Conservation (phyloP, 768 basidiomycete species). For the Russula virescens region DNA sequence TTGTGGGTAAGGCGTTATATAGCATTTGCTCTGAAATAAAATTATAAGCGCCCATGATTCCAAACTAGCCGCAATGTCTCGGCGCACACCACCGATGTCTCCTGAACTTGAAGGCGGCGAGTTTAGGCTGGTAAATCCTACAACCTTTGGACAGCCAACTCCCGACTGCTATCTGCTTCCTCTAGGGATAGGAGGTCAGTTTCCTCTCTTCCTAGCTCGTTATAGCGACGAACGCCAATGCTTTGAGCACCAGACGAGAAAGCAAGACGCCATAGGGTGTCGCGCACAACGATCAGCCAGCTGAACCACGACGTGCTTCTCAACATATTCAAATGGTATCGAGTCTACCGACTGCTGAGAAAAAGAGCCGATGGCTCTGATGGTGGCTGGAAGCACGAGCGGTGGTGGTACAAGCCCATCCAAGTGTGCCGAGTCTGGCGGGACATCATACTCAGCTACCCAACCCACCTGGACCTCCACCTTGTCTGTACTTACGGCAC, state of each 20-base stretch:
- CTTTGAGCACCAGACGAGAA: too few species aligned
- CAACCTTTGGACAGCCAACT: too few species aligned
- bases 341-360: background rate
- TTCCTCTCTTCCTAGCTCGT: too few species aligned
- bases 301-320: slow-evolving; percentile 8
- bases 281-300: background rate
- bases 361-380: background rate
- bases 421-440: slow-evolving; percentile 10
- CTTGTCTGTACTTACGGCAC: slow-evolving; percentile 7
- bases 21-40: too few species aligned
- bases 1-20: too few species aligned
- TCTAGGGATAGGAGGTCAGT: background rate
- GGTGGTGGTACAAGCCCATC: slow-evolving; percentile 14
- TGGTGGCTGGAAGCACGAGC: background rate
- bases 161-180: too few species aligned
- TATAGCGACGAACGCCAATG: too few species aligned
- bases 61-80: too few species aligned
- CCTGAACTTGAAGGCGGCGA: too few species aligned
- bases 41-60: too few species aligned
- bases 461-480: slow-evolving; percentile 2
- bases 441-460: background rate
- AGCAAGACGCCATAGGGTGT: background rate
- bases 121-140: too few species aligned
- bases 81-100: too few species aligned
- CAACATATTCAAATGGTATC: slow-evolving; percentile 2